These are phyloP conservation scores for Catunica adiposa DNA, from an alignment of 2,329 filamentous ascomycete genomes.

Conservation along the genomic window DNA sequence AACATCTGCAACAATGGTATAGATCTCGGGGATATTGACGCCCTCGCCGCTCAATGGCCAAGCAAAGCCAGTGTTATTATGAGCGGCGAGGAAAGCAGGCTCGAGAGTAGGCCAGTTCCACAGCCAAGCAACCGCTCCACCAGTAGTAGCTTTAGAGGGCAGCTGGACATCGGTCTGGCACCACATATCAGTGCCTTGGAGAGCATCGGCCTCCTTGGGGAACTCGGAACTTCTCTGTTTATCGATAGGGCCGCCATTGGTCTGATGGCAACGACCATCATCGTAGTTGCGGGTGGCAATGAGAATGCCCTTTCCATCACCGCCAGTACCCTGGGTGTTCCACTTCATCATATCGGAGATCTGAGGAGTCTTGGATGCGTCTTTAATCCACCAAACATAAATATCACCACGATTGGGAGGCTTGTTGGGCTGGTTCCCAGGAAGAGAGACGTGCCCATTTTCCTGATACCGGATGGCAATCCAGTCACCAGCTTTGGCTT, in stretches of 20 bases:
- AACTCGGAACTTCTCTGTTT: slow-evolving; percentile 39
- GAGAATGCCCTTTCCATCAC: slow-evolving; percentile 60
- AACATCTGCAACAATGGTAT: slow-evolving; percentile 26
- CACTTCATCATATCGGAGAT: slow-evolving; percentile 58
- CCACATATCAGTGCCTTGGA: slow-evolving; percentile 44
- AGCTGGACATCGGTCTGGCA: slow-evolving; percentile 73
- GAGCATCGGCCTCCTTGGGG: slow-evolving; percentile 31
- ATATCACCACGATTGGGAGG: slow-evolving; percentile 52
- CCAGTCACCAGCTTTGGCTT: slow-evolving; percentile 41
- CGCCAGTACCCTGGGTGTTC: slow-evolving; percentile 66
- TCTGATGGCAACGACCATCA: slow-evolving; percentile 78
- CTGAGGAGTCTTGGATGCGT: slow-evolving; percentile 32
- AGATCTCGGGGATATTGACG: slow-evolving; percentile 23
- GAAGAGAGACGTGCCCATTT: slow-evolving; percentile 58
- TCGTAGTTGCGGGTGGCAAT: slow-evolving; percentile 70
- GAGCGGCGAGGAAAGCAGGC: slow-evolving; percentile 25
- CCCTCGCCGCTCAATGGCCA: slow-evolving; percentile 20
- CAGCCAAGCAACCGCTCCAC: slow-evolving; percentile 82
- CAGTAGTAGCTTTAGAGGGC: slow-evolving; percentile 47
- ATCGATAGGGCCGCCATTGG: slow-evolving; percentile 45
- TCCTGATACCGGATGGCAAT: slow-evolving; percentile 54
- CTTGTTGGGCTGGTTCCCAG: slow-evolving; percentile 39
- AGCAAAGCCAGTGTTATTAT: slow-evolving; percentile 24
- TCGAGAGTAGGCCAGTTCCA: slow-evolving; percentile 74
- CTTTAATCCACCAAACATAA: slow-evolving; percentile 54